Base-by-base conservation (phyloP, 192 early-diverging fungal genomes). In the Diversispora epigaea region DNA sequence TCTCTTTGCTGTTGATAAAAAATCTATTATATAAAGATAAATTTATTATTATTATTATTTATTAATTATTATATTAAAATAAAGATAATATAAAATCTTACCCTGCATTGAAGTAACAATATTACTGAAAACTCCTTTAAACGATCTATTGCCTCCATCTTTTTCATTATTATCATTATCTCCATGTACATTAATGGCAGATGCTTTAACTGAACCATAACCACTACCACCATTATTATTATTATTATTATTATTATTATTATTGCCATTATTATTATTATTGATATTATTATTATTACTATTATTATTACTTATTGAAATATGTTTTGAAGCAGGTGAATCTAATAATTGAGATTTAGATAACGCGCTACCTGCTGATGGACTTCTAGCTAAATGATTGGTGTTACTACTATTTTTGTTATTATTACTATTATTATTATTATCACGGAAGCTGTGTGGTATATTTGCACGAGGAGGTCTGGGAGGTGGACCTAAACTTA, bases 1-100 rank as follows among this genome's bases (percentile, higher is more conserved):
- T 75, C 92, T 90, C 70, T 91, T 93, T 78, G 90, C 87, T 22
- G 83, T 85, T 50, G 86, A 83, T 60, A 89, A 70, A 76, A 86
- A 75, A 74, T 86, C 88, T 86, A 45, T 19, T 41, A 10, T 41
- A 17, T 43, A 39, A 12, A 49, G 17, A 40, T 45, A 47, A 44
- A n/a, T 7, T 9, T 9, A 25, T 45, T 70, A 12, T 11, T 15
- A 52, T 19, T 65, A 39, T 47, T 43, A 40, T 6, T 66, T 12
- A 47, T 25, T 46, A n/a, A 47, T 47, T 49, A 58, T 55, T 39
- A 61, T 32, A 57, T 17, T 64, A 54, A 69, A 57, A 32, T 40
- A 19, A 25, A 6, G 6, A 67, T 46, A 44, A 49, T 54, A 74
- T 4, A 41, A 46, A 64, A 67, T 25, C 17, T 73, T 82, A 80